phyloP scores from a whole-genome alignment of 1,284 basidiomycete species.

The Pseudozyma tsukubaensis region DNA sequence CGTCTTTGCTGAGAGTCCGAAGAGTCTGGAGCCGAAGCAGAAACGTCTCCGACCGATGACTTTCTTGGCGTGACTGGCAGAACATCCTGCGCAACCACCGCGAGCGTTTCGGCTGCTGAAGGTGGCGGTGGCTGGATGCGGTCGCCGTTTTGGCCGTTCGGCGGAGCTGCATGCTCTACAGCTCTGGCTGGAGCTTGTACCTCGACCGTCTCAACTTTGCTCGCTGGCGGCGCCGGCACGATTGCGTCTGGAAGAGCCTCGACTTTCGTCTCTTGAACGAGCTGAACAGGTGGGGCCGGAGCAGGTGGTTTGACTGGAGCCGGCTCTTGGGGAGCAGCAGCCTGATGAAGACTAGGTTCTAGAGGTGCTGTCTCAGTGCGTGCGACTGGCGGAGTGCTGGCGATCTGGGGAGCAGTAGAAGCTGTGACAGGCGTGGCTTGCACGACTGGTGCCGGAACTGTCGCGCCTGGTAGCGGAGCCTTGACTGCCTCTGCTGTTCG shows the following conservation, averaged over 20 bases:
- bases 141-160: not conserved
- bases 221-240: not conserved
- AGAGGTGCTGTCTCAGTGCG: slow-evolving; percentile 14
- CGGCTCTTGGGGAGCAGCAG: slow-evolving; percentile 2
- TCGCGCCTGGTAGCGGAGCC: slow-evolving; percentile 1
- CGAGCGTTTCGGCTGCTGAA: not conserved
- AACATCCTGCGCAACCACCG: not conserved
- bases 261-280: slow-evolving; percentile 9
- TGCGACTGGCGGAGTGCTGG: not conserved
- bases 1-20: slow-evolving; percentile 33
- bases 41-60: not conserved
- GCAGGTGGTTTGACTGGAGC: not conserved
- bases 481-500: slow-evolving; percentile 16
- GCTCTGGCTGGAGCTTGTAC: too few species aligned
- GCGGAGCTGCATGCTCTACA: not conserved
- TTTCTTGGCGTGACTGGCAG: not conserved
- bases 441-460: slow-evolving; percentile 1
- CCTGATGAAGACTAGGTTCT: slow-evolving; percentile 20
- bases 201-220: too few species aligned
- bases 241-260: slow-evolving; percentile 3
- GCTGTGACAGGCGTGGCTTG: not conserved
- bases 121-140: not conserved
- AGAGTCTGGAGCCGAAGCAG: slow-evolving; percentile 1
- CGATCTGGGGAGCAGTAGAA: not conserved
- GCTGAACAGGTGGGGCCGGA: not conserved